Percentiles rank a stretch among this genome's conserved stretches.
These are phyloP conservation scores for Fraxinus velutina DNA, from an alignment of 305 asterid genomes.

Conservation along the genomic window DNA sequence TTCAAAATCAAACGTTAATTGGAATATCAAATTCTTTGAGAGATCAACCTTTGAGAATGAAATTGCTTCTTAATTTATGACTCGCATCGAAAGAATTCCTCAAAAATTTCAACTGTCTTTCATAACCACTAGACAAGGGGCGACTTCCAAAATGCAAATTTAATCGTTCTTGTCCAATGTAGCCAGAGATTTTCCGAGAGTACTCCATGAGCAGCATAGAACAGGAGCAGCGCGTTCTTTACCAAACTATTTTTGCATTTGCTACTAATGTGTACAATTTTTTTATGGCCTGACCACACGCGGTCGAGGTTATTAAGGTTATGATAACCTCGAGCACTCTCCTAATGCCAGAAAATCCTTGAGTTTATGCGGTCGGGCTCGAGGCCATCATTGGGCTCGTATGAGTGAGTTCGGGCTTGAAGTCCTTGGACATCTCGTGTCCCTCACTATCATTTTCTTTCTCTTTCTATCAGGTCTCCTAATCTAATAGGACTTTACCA, in stretches of 20 bases:
- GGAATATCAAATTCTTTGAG: not conserved
- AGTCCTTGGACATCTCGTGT: not conserved
- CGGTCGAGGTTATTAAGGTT: not conserved
- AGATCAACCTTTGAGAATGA: not conserved
- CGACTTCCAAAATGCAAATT: constrained; percentile 34
- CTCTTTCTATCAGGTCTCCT: not conserved
- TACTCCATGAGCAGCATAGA: constrained; percentile 78
- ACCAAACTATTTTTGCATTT: not conserved
- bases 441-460: not conserved
- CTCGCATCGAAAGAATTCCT: not conserved
- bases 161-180: constrained; percentile 72
- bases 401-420: not conserved
- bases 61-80: not conserved
- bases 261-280: not conserved
- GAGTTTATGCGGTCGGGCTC: not conserved
- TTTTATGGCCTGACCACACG: not conserved
- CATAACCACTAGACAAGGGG: not conserved
- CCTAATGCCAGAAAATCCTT: not conserved
- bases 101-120: not conserved
- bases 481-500: not conserved
- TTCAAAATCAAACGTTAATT: not conserved
- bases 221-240: constrained; percentile 68
- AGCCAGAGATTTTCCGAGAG: constrained; percentile 74
- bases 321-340: not conserved
- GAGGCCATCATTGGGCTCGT: not conserved